Percentiles rank a stretch among this genome's conserved stretches.
phyloP scores from a whole-genome alignment of 2,329 filamentous ascomycete genomes.

The Epichloe uncinata region DNA sequence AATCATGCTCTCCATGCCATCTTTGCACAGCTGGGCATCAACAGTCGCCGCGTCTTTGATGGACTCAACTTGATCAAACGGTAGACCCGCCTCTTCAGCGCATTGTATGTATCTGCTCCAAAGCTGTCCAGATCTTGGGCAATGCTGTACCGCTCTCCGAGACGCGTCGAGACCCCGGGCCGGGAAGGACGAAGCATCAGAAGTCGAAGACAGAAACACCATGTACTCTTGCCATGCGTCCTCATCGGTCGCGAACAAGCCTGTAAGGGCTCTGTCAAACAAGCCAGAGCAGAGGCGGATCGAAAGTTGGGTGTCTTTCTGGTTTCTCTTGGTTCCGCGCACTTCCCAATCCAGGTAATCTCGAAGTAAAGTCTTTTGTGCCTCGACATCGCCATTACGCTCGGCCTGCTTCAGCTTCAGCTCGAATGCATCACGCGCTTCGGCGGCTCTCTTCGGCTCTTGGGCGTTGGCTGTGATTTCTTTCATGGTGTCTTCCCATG shows the following conservation, averaged over 20 bases:
- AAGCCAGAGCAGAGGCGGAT: slow-evolving; percentile 48
- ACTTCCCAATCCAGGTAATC: slow-evolving; percentile 84
- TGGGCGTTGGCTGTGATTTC: slow-evolving; percentile 49
- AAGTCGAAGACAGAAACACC: slow-evolving; percentile 51
- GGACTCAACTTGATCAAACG: slow-evolving; percentile 69
- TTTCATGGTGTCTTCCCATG: slow-evolving; percentile 65
- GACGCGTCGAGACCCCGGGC: slow-evolving; percentile 51
- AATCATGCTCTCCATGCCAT: slow-evolving; percentile 76
- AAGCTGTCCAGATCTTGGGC: slow-evolving; percentile 80
- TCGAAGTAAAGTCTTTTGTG: slow-evolving; percentile 36
- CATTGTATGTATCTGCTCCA: slow-evolving; percentile 85
- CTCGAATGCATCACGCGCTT: slow-evolving; percentile 54
- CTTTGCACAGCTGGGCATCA: slow-evolving; percentile 69
- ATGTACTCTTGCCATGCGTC: slow-evolving; percentile 73
- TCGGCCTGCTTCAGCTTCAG: slow-evolving; percentile 47
- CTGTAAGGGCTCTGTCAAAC: slow-evolving; percentile 62
- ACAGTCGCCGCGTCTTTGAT: slow-evolving; percentile 90
- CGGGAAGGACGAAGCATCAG: slow-evolving; percentile 23
- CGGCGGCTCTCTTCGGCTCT: slow-evolving; percentile 48
- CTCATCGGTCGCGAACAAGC: slow-evolving; percentile 59
- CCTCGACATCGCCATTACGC: slow-evolving; percentile 40
- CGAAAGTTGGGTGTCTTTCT: slow-evolving; percentile 29
- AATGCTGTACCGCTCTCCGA: slow-evolving; percentile 74
- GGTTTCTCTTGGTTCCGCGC: slow-evolving; percentile 39
- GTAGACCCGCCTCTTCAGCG: slow-evolving; percentile 63